Evolutionary conservation across 2,329 filamentous ascomycete species (phyloP).

Genomic region (Fusarium mangiferae): DNA sequence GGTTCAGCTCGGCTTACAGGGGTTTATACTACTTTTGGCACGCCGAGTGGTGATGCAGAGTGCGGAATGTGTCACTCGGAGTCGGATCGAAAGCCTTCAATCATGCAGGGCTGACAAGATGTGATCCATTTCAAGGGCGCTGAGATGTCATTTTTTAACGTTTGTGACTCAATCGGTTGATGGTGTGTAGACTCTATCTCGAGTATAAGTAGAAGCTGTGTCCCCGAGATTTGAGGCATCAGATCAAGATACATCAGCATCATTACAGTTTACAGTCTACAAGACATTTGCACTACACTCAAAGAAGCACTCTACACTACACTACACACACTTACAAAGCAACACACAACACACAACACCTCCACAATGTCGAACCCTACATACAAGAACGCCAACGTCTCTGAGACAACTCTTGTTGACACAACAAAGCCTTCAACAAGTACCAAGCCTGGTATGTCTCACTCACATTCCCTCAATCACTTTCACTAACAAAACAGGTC

Average conservation of each 20-base stretch:
- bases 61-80: constrained; percentile 35
- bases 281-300: background rate
- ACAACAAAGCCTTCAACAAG: constrained; percentile 19
- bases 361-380: constrained; percentile 34
- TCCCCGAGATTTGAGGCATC: background rate
- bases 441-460: constrained; percentile 32
- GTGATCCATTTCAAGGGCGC: constrained; percentile 28
- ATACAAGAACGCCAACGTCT: constrained; percentile 36
- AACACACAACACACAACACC: background rate
- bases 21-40: constrained; percentile 1
- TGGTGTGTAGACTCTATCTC: background rate
- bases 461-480: no score
- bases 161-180: constrained; percentile 36
- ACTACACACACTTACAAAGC: background rate
- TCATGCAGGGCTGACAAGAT: constrained; percentile 33
- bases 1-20: constrained; percentile 32
- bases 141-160: background rate
- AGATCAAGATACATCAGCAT: constrained; percentile 4
- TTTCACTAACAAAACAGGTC: constrained; percentile 11
- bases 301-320: background rate
- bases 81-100: constrained; percentile 2
- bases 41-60: constrained; percentile 1
- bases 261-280: constrained; percentile 3
- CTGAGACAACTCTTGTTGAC: constrained; percentile 41
- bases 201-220: constrained; percentile 32